Evolutionary conservation across 2,329 filamentous ascomycete species (phyloP).

Genomic region (Colletotrichum magnum): DNA sequence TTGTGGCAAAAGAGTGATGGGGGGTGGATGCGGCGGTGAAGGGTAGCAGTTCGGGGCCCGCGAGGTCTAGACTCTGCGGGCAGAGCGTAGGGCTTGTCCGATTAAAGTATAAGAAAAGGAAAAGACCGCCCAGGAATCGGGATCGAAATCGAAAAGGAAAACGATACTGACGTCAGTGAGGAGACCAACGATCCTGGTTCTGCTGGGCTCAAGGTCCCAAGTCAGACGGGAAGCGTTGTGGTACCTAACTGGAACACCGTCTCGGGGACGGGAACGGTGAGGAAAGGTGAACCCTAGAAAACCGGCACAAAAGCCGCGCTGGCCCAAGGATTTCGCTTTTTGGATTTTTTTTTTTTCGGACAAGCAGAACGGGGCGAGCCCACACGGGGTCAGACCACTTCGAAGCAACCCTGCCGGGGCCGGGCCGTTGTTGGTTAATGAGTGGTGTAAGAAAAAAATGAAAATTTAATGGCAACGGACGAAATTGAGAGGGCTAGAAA

Average conservation of each 20-base stretch:
- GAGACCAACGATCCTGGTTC: slow-evolving; percentile 38
- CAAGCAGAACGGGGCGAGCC: slow-evolving; percentile 32
- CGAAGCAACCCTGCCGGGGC: slow-evolving; percentile 26
- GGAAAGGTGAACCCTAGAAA: slow-evolving; percentile 33
- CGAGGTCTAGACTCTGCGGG: slow-evolving; percentile 1
- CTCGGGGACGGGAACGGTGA: slow-evolving; percentile 36
- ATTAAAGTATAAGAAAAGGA: slow-evolving; percentile 13
- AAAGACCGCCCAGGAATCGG: slow-evolving; percentile 20
- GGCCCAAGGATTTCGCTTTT: slow-evolving; percentile 26
- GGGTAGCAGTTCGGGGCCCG: slow-evolving; percentile 1
- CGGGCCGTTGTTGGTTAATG: slow-evolving; percentile 6
- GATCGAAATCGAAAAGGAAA: slow-evolving; percentile 23
- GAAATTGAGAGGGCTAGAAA: background rate
- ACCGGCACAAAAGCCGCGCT: slow-evolving; percentile 24
- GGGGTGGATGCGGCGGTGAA: no score
- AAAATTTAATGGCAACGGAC: background rate
- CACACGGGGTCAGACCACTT: slow-evolving; percentile 39
- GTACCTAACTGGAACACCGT: slow-evolving; percentile 38
- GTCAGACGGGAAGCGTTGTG: slow-evolving; percentile 30
- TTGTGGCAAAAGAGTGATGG: slow-evolving; percentile 20
- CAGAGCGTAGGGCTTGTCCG: slow-evolving; percentile 9
- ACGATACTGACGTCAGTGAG: slow-evolving; percentile 40
- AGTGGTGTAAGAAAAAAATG: slow-evolving; percentile 9
- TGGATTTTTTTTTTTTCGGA: slow-evolving; percentile 23
- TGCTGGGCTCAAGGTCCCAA: slow-evolving; percentile 35